A percentile compares a stretch with the other conserved stretches of the same genome.
These are phyloP conservation scores for Antarctomyces pellizariae DNA, from an alignment of 495 filamentous ascomycete genomes.

Conservation along the genomic window DNA sequence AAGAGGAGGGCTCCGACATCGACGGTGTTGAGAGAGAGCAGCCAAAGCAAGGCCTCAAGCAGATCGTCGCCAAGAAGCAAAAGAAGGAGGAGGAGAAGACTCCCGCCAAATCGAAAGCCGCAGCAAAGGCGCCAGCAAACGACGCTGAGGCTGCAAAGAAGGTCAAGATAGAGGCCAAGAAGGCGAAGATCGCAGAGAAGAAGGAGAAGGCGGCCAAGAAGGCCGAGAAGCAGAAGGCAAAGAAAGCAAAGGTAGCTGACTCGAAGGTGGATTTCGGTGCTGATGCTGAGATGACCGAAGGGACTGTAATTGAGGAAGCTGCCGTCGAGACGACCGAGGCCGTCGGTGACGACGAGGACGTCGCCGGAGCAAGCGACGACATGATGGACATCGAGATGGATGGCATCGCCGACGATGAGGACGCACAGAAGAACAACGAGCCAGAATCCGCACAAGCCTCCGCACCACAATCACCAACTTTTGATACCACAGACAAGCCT, in stretches of 20 bases:
- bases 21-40: constrained; percentile 25
- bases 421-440: too few relatives aligned
- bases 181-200: constrained; percentile 9
- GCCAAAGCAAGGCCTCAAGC: constrained; percentile 28
- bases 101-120: background rate
- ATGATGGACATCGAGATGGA: constrained; percentile 23
- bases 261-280: constrained; percentile 16
- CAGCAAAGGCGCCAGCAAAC: background rate
- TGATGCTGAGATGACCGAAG: constrained; percentile 10
- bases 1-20: constrained; percentile 15
- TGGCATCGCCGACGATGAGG: constrained; percentile 18
- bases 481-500: constrained; percentile 31
- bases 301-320: too few relatives aligned
- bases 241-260: constrained; percentile 18
- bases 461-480: constrained; percentile 36
- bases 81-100: constrained; percentile 12
- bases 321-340: constrained; percentile 14
- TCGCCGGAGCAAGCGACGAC: constrained; percentile 10
- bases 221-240: constrained; percentile 13
- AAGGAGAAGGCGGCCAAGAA: constrained; percentile 13
- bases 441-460: constrained; percentile 25
- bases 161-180: constrained; percentile 5
- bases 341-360: constrained; percentile 13
- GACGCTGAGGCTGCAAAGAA: background rate
- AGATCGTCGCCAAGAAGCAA: constrained; percentile 7